Base-by-base conservation (phyloP, 2,329 filamentous ascomycete genomes). In the Curvularia hawaiiensis region DNA sequence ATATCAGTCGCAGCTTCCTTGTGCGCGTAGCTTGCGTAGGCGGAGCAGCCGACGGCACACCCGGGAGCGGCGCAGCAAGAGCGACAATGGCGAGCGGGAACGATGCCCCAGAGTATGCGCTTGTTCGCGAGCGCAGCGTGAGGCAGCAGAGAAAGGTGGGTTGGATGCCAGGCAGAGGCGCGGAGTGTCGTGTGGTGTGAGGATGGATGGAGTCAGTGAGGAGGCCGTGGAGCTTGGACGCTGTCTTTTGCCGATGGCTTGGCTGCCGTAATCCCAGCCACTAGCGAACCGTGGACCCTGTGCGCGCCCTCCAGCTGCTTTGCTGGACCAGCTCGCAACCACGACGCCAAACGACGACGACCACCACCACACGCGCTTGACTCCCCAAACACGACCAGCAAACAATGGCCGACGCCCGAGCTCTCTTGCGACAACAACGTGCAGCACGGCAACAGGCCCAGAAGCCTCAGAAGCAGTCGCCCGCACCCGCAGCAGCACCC, bases 381-480 rank as follows among this genome's bases (percentile, higher is more conserved):
- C 26, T 11, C n/a, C 11, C 28, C 47, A 52, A 33, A n/a, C 11
- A 44, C 12, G 22, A 38, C 47, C 20, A 31, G 33, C 9, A 11
- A 26, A 49, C 14, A 55, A 77, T 77, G 75, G 75, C 75, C 10
- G 75, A 77, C 65, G 75, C 74, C 31, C 74, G 75, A 45, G 67
- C 75, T 12, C 46, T 77, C 56, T 70, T 77, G 41, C 74, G 75
- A 54, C 72, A 76, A 63, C 72, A 77, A 60, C 72, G 75, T 18
- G 75, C 75, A 52, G 70, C 73, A 44, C 69, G 75, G 41, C 71
- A 75, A 44, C 73, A 74, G 53, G 62, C 68, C 49, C 71, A 70
- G 52, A 66, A 63, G 50, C 64, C 68, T 22, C 68, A 66, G 56
- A 74, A 68, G 59, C 65, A 62, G 48, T 70, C 71, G 28, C 54